These are phyloP conservation scores for Crithidia bombi DNA, from an alignment of 208 protist genomes.

Conservation along the genomic window DNA sequence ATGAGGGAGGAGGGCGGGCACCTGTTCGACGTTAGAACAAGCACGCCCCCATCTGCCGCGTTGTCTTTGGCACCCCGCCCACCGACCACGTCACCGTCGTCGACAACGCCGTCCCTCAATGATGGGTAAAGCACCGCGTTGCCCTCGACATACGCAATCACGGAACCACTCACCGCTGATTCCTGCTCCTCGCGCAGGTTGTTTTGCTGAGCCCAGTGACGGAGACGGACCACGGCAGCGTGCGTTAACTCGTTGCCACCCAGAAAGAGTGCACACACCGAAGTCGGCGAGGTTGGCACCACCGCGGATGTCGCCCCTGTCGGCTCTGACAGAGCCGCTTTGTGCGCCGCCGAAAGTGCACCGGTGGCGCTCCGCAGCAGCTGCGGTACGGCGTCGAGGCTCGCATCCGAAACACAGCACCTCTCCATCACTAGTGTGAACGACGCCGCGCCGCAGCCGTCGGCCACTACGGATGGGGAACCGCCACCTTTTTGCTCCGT, in stretches of 20 bases:
- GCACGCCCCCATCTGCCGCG: background rate
- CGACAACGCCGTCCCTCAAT: background rate
- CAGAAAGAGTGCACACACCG: slow-evolving; percentile 14
- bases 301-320: background rate
- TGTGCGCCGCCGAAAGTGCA: background rate
- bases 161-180: background rate
- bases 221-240: slow-evolving; percentile 10
- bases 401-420: slow-evolving; percentile 11
- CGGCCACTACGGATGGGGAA: background rate
- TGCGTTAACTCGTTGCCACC: slow-evolving; percentile 19
- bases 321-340: background rate
- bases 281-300: too few species aligned
- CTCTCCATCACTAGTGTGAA: slow-evolving; percentile 17
- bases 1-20: background rate
- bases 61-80: background rate
- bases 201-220: background rate
- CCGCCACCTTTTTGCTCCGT: background rate
- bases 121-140: slow-evolving; percentile 20
- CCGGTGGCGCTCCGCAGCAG: background rate
- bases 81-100: background rate
- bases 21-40: background rate
- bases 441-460: background rate
- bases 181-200: background rate
- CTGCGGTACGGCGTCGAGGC: background rate
- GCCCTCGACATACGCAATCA: slow-evolving; percentile 27